Percentiles rank a stretch among this genome's conserved stretches.
Conservation (phyloP, 2,329 filamentous ascomycete genomes). For the Thelonectria discophora region DNA sequence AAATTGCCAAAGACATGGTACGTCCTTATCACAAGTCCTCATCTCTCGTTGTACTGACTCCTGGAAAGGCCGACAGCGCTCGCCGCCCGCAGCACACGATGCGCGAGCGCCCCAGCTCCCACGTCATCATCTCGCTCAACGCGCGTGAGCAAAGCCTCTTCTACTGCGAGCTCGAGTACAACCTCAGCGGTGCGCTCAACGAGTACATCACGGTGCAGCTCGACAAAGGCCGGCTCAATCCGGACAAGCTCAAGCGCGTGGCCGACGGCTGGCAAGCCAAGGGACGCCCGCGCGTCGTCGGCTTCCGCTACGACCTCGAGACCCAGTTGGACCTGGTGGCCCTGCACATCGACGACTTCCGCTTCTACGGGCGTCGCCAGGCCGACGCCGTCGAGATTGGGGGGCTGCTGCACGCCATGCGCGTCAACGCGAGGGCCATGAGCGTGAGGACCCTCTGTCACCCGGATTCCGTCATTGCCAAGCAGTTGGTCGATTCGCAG, state of each 20-base stretch:
- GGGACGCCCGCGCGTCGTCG: slow-evolving; percentile 63
- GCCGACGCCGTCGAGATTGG: slow-evolving; percentile 53
- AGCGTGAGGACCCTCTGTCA: slow-evolving; percentile 65
- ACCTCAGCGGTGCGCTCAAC: slow-evolving; percentile 61
- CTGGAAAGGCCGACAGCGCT: slow-evolving; percentile 47
- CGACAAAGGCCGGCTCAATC: slow-evolving; percentile 62
- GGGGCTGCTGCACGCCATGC: slow-evolving; percentile 62
- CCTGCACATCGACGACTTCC: slow-evolving; percentile 61
- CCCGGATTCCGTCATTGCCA: slow-evolving; percentile 65
- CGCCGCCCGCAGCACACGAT: slow-evolving; percentile 45
- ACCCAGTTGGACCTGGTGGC: slow-evolving; percentile 66
- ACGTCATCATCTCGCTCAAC: slow-evolving; percentile 59
- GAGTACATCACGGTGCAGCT: slow-evolving; percentile 62
- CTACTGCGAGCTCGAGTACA: slow-evolving; percentile 67
- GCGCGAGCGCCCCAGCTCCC: slow-evolving; percentile 43
- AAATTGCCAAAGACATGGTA: slow-evolving; percentile 65
- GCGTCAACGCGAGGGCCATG: slow-evolving; percentile 61
- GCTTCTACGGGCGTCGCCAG: slow-evolving; percentile 61
- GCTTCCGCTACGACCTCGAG: slow-evolving; percentile 68
- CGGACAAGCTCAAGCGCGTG: slow-evolving; percentile 60
- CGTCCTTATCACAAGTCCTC: slow-evolving; percentile 27
- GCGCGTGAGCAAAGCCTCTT: slow-evolving; percentile 66
- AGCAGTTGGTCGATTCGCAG: slow-evolving; percentile 65
- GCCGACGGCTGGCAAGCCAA: slow-evolving; percentile 61
- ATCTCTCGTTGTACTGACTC: slow-evolving; percentile 28